phyloP scores from a whole-genome alignment of 805 yeast genomes.

The Metschnikowia lachancei region DNA sequence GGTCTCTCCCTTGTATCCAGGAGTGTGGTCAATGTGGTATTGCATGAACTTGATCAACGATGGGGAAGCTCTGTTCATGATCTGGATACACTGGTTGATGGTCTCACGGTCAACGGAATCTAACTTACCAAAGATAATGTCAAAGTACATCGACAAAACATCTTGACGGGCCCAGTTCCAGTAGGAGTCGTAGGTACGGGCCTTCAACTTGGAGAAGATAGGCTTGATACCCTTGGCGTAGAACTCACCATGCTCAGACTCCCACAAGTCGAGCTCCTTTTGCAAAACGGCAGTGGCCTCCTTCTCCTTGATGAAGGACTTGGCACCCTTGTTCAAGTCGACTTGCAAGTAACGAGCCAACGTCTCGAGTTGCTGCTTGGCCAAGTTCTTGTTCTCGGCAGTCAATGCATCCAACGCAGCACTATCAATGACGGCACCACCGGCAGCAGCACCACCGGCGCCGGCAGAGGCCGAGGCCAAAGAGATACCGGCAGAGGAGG shows the following conservation, averaged over 20 bases:
- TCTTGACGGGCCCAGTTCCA: constrained; percentile 99
- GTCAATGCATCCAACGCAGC: constrained; percentile 88
- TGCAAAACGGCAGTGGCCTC: constrained; percentile 82
- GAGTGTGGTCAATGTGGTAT: constrained; percentile 78
- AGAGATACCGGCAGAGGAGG: constrained; percentile 75
- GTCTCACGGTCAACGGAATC: constrained; percentile 93
- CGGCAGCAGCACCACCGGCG: constrained; percentile 57
- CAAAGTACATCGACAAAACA: constrained; percentile 87
- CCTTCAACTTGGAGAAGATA: constrained; percentile 85
- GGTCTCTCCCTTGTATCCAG: constrained; percentile 83
- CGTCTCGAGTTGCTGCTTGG: constrained; percentile 80
- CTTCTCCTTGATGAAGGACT: constrained; percentile 75
- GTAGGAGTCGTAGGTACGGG: constrained; percentile 93
- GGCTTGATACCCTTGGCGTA: constrained; percentile 92
- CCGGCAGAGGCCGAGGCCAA: constrained; percentile 61
- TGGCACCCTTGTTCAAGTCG: constrained; percentile 89
- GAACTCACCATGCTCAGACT: constrained; percentile 80
- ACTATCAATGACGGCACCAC: constrained; percentile 87
- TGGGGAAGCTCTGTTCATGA: constrained; percentile 96
- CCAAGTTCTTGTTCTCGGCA: constrained; percentile 66
- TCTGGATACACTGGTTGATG: constrained; percentile 91
- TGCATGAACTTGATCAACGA: constrained; percentile 95
- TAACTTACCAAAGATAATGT: constrained; percentile 90
- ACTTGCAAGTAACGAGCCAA: constrained; percentile 92
- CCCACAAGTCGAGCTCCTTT: constrained; percentile 87